A percentile compares a stretch with the other conserved stretches of the same genome.
phyloP scores from a whole-genome alignment of 208 protist species.

The Trichomonas vaginalis region DNA sequence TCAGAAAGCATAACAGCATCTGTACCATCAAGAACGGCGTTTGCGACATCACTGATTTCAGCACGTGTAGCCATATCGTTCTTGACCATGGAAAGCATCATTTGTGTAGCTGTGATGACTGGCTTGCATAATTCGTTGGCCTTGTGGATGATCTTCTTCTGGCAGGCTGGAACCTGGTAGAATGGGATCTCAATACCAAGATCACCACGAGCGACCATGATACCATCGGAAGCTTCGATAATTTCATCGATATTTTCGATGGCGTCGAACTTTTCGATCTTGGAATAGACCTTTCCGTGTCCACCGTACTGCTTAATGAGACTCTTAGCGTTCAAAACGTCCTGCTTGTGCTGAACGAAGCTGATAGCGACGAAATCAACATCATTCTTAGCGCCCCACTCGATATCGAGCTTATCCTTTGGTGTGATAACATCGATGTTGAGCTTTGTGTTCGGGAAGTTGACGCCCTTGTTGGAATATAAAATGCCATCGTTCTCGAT shows the following conservation, averaged over 20 bases:
- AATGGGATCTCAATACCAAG: conserved; percentile 90
- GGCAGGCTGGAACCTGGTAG: conserved; percentile 80
- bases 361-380: conserved; percentile 94
- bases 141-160: conserved; percentile 96
- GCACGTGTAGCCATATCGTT: conserved; percentile 37
- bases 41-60: conserved; percentile 40
- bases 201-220: conserved; percentile 94
- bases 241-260: conserved; percentile 91
- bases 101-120: conserved; percentile 54
- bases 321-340: conserved; percentile 70
- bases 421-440: neutral
- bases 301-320: conserved; percentile 63
- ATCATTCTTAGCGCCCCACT: conserved; percentile 74
- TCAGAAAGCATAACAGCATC: conserved; percentile 40
- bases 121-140: conserved; percentile 88
- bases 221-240: conserved; percentile 73
- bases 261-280: conserved; percentile 96
- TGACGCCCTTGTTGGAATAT: conserved; percentile 51
- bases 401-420: conserved; percentile 65
- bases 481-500: conserved; percentile 87
- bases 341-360: conserved; percentile 73
- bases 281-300: conserved; percentile 73
- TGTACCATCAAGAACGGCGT: conserved; percentile 39
- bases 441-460: neutral
- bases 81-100: conserved; percentile 40